Evolutionary conservation across 179 eudicot genomes (phyloP).

Genomic region (Carnegiea gigantea): DNA sequence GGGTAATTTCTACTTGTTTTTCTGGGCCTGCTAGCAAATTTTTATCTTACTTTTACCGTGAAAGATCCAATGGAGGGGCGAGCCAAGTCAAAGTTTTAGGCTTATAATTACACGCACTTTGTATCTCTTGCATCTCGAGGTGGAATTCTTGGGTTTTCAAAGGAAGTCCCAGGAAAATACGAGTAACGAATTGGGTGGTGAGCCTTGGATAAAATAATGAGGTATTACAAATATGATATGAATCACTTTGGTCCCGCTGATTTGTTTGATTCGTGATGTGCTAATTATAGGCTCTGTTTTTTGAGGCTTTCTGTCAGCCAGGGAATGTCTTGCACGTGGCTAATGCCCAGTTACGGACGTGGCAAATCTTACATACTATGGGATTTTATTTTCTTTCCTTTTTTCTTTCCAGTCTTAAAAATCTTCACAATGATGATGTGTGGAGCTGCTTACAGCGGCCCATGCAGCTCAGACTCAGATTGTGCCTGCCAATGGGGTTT

Average conservation of each 20-base stretch:
- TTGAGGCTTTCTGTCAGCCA: constrained; percentile 28
- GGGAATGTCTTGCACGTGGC: constrained; percentile 39
- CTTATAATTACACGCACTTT: constrained; percentile 7
- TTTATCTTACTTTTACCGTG: background rate
- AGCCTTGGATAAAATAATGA: constrained; percentile 9
- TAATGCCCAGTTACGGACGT: constrained; percentile 23
- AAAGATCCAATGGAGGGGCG: constrained; percentile 14
- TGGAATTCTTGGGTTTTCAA: constrained; percentile 10
- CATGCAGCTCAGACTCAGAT: constrained; percentile 22
- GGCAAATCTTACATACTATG: constrained; percentile 12
- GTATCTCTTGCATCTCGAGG: constrained; percentile 11
- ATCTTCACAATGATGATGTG: constrained; percentile 6
- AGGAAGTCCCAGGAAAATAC: constrained; percentile 28
- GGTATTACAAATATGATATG: constrained; percentile 2
- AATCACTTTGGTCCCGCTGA: constrained; percentile 3
- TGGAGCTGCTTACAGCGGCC: constrained; percentile 21
- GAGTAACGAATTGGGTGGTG: constrained; percentile 18
- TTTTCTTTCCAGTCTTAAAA: background rate
- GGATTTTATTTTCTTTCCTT: background rate
- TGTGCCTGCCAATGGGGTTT: constrained; percentile 35
- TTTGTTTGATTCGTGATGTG: constrained; percentile 29
- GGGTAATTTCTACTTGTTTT: background rate
- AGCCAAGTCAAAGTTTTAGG: constrained; percentile 4
- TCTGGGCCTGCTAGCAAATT: background rate
- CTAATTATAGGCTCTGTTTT: constrained; percentile 28